phyloP scores from a whole-genome alignment of 2,329 filamentous ascomycete genomes.

The Exophiala calicioides region DNA sequence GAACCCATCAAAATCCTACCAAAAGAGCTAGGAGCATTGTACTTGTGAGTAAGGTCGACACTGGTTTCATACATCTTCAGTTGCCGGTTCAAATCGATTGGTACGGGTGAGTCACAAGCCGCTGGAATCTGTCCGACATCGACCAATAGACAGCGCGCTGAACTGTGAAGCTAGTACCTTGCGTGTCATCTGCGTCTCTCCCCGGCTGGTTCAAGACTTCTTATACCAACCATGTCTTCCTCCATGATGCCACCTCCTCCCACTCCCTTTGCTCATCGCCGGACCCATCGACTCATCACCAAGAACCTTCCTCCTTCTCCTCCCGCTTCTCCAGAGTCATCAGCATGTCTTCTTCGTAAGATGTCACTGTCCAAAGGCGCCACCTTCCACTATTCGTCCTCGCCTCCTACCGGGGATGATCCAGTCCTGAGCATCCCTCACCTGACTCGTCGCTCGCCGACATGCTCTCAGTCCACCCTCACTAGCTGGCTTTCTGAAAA shows the following conservation, averaged over 20 bases:
- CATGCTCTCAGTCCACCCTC: slow-evolving; percentile 42
- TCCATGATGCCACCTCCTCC: slow-evolving; percentile 28
- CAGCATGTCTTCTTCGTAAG: slow-evolving; percentile 39
- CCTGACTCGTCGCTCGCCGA: slow-evolving; percentile 67
- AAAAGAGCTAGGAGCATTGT: slow-evolving; percentile 2
- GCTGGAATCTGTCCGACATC: slow-evolving; percentile 13
- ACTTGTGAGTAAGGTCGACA: slow-evolving; percentile 25
- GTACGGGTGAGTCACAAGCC: slow-evolving; percentile 28
- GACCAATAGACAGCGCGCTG: slow-evolving; percentile 26
- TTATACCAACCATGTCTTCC: slow-evolving; percentile 29
- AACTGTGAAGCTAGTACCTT: slow-evolving; percentile 22
- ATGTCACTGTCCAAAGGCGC: slow-evolving; percentile 68
- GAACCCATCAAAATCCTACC: background rate
- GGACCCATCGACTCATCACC: slow-evolving; percentile 29
- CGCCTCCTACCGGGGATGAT: slow-evolving; percentile 44
- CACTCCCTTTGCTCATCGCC: slow-evolving; percentile 33
- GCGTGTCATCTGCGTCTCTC: slow-evolving; percentile 28
- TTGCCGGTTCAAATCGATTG: slow-evolving; percentile 22
- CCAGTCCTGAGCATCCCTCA: slow-evolving; percentile 47
- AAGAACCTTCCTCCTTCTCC: slow-evolving; percentile 26
- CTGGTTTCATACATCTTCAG: slow-evolving; percentile 13
- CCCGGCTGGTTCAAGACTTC: slow-evolving; percentile 19
- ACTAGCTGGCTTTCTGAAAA: slow-evolving; percentile 58
- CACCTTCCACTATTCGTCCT: slow-evolving; percentile 57
- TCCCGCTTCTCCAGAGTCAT: slow-evolving; percentile 30